These are phyloP conservation scores for Pseudogymnoascus sp. DNA, from an alignment of 2,329 filamentous ascomycete species.

Conservation along the genomic window DNA sequence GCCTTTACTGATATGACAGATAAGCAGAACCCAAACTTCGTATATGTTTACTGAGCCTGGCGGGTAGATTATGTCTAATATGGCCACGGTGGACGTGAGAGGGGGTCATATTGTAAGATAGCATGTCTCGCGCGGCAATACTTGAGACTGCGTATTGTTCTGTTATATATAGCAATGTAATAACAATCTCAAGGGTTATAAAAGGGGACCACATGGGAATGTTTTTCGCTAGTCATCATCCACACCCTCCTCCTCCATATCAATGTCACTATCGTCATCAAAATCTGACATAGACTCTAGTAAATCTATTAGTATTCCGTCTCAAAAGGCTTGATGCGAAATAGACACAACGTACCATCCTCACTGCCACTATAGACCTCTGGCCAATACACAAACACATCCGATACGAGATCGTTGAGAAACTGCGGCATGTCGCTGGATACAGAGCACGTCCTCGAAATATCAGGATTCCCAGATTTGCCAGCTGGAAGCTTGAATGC, in stretches of 20 bases:
- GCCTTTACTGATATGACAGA: conserved; percentile 21
- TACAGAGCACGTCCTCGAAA: background rate
- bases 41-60: conserved; percentile 17
- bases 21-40: conserved; percentile 19
- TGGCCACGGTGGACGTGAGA: background rate
- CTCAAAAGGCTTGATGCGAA: background rate
- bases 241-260: background rate
- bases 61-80: background rate
- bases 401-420: background rate
- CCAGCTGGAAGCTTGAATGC: background rate
- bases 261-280: background rate
- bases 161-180: background rate
- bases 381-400: background rate
- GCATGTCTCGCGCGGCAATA: background rate
- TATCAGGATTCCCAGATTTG: background rate
- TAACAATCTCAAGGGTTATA: background rate
- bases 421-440: background rate
- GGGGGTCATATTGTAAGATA: background rate
- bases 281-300: background rate
- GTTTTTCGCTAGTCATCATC: background rate
- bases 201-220: background rate
- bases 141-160: background rate
- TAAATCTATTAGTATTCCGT: background rate
- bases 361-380: background rate
- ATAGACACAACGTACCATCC: background rate